Evolutionary conservation across 768 basidiomycete genomes (phyloP), one percentile per base, ranked within the genome.

Genomic region (Neoboletus subvelutipes): DNA sequence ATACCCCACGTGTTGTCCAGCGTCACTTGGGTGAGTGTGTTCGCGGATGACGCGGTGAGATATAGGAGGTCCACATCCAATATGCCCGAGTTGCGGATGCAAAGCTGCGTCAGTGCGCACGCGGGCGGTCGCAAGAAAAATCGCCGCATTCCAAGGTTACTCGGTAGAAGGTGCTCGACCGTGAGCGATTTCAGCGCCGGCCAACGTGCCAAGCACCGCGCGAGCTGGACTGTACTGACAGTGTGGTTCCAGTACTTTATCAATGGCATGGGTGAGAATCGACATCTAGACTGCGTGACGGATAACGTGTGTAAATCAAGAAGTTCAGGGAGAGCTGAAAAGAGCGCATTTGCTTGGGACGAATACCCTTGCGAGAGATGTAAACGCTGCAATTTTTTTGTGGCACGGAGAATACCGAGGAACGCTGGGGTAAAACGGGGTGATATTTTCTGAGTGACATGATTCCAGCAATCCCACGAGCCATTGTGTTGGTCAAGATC

Each of bases 191-290:
- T 55, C 3, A 68, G 57, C 0, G 52, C 49, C 0, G 66, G 57
- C 66, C 66, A 67, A 26, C 51, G 12, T 3, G 37, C 51, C 48
- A 66, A 51, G 17, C 66, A 65, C 2, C 63, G 65, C 1, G 29
- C 29, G 29, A 31, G 29, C 6, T 31, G 29, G 29, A 31, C 29
- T 1, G 9, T 31, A 31, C 29, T 31, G 29, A 31, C 10, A 10
- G 29, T 31, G 29, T 31, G 10, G 10, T 31, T 31, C 29, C 29
- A 31, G 29, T 31, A n/a, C n/a, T n/a, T n/a, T n/a, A n/a, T 31
- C 29, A 1, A 31, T 31, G 29, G 29, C 29, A 31, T 10, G 9
- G 1, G 1, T 31, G 29, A 10, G 29, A 31, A 31, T 31, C 1
- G 29, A 31, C 29, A 31, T 31, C 9, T 1, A 2, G 9, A 10